A percentile compares a stretch with the other conserved stretches of the same genome.
These are phyloP conservation scores for Diplotaxis tenuifolia DNA, from an alignment of 345 rosid species.

Conservation along the genomic window DNA sequence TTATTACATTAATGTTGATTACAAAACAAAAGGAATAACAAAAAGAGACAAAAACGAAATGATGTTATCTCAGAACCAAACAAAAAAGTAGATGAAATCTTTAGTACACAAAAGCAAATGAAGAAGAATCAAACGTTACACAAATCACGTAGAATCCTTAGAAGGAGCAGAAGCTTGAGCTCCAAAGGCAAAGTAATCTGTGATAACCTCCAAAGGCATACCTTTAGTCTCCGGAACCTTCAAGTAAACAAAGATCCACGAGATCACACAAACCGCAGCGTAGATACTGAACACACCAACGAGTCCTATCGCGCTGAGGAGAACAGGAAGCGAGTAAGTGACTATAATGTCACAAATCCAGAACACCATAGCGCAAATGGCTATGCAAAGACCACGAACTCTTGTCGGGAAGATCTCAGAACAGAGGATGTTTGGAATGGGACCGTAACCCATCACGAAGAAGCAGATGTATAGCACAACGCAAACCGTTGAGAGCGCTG, in stretches of 20 bases:
- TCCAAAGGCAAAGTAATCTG: conserved; percentile 91
- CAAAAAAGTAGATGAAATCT: conserved; percentile 17
- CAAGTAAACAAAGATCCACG: conserved; percentile 81
- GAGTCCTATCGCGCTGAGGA: conserved; percentile 78
- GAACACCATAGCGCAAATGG: conserved; percentile 81
- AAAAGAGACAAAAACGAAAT: conserved; percentile 11
- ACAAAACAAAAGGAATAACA: not conserved
- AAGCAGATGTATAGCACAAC: conserved; percentile 86
- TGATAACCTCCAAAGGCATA: conserved; percentile 97
- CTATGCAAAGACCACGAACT: conserved; percentile 96
- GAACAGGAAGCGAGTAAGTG: conserved; percentile 81
- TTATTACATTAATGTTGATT: conserved; percentile 13
- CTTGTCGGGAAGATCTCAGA: conserved; percentile 98
- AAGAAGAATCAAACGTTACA: conserved; percentile 21
- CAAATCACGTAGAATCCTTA: conserved; percentile 22
- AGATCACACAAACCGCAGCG: conserved; percentile 69
- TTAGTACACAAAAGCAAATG: conserved; percentile 30
- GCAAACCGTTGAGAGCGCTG: conserved; percentile 72
- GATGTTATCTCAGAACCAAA: conserved; percentile 8
- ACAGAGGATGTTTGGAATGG: conserved; percentile 93
- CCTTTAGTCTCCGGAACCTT: conserved; percentile 99
- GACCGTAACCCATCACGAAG: conserved; percentile 85
- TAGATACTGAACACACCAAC: conserved; percentile 73
- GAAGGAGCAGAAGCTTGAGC: conserved; percentile 46
- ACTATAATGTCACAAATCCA: conserved; percentile 88